Conservation (phyloP, 2,329 filamentous ascomycete genomes). For the Ciborinia camelliae region DNA sequence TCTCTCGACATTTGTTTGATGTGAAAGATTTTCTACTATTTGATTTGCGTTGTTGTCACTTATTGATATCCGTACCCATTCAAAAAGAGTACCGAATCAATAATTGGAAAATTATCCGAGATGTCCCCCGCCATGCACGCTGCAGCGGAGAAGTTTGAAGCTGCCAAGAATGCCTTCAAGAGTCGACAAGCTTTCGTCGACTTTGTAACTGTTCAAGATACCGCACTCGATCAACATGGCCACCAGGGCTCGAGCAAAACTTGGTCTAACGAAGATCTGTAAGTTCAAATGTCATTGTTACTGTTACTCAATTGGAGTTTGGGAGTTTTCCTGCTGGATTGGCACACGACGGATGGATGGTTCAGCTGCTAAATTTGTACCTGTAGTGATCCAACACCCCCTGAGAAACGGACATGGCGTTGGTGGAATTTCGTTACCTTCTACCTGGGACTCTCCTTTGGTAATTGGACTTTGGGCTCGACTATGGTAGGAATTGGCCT, state of each 20-base stretch:
- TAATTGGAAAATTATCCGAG: slow-evolving; percentile 11
- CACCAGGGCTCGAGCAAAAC: slow-evolving; percentile 22
- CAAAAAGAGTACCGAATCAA: not conserved
- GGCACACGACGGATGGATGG: not conserved
- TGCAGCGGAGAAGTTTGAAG: slow-evolving; percentile 21
- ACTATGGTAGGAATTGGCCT: slow-evolving; percentile 44
- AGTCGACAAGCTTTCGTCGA: slow-evolving; percentile 26
- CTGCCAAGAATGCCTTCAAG: slow-evolving; percentile 28
- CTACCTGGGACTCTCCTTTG: slow-evolving; percentile 43
- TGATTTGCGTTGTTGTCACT: not conserved
- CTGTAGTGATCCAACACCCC: slow-evolving; percentile 37
- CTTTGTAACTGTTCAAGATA: slow-evolving; percentile 29
- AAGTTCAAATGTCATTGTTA: slow-evolving; percentile 37
- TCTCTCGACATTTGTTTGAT: not conserved
- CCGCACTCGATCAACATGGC: slow-evolving; percentile 31
- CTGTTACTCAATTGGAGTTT: slow-evolving; percentile 18
- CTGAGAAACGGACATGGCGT: slow-evolving; percentile 26
- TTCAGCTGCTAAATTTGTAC: slow-evolving; percentile 18
- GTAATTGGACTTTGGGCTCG: slow-evolving; percentile 43
- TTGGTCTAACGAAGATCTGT: slow-evolving; percentile 37
- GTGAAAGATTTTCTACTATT: not conserved
- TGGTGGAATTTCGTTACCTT: slow-evolving; percentile 44
- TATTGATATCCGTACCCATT: not conserved
- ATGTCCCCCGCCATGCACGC: slow-evolving; percentile 24
- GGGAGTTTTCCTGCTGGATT: slow-evolving; percentile 3